These are phyloP conservation scores for Xylariomycetidae sp. DNA, from an alignment of 2,329 filamentous ascomycete genomes.

Conservation along the genomic window DNA sequence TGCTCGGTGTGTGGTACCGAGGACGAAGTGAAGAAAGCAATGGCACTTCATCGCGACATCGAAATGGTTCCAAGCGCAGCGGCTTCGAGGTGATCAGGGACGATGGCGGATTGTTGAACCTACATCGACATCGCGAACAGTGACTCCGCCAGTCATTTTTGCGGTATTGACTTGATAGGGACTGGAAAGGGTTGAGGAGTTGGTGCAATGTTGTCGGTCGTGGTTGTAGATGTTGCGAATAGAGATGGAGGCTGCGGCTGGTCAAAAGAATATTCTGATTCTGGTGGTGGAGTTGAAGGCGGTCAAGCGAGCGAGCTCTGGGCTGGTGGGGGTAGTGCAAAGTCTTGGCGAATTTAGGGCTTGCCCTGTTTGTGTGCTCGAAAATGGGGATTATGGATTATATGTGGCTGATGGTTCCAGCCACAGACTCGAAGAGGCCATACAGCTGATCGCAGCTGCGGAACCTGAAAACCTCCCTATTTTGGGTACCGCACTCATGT, in stretches of 20 bases:
- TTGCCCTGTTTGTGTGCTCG: too few relatives aligned
- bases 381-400: too few relatives aligned
- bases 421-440: too few relatives aligned
- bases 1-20: slow-evolving; percentile 3
- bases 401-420: too few relatives aligned
- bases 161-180: slow-evolving; percentile 39
- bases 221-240: slow-evolving; percentile 1
- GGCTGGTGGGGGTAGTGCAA: slow-evolving; percentile 13
- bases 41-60: too few relatives aligned
- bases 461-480: too few relatives aligned
- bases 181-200: slow-evolving; percentile 3
- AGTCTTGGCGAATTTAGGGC: slow-evolving; percentile 12
- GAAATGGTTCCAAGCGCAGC: too few relatives aligned
- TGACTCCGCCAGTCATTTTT: slow-evolving; percentile 76
- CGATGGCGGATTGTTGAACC: too few relatives aligned
- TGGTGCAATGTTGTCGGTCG: slow-evolving; percentile 11
- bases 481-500: too few relatives aligned
- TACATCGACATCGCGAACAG: slow-evolving; percentile 83
- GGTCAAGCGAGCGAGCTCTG: slow-evolving; percentile 6
- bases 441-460: too few relatives aligned
- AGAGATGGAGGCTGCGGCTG: slow-evolving; percentile 1
- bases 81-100: too few relatives aligned
- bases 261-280: slow-evolving; percentile 13
- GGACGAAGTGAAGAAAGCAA: background rate
- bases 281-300: slow-evolving; percentile 8